phyloP scores from a whole-genome alignment of 2,329 filamentous ascomycete species.

The Cercospora zeae-maydis region DNA sequence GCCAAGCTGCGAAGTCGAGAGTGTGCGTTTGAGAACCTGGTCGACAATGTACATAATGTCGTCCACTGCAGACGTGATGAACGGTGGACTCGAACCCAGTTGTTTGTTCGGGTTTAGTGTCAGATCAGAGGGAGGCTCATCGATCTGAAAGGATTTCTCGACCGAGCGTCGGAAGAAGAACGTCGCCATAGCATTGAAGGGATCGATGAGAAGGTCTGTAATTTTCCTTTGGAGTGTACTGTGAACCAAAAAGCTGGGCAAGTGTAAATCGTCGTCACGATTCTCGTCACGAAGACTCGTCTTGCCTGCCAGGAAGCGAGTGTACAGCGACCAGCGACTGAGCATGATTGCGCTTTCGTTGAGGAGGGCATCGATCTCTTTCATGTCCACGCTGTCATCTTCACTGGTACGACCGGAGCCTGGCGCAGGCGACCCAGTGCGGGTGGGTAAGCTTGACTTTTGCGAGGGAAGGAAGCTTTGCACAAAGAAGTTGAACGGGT shows the following conservation, averaged over 20 bases:
- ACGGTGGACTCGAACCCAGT: slow-evolving; percentile 74
- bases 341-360: slow-evolving; percentile 91
- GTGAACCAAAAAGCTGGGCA: slow-evolving; percentile 71
- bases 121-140: slow-evolving; percentile 78
- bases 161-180: slow-evolving; percentile 97
- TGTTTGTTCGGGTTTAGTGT: slow-evolving; percentile 70
- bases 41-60: slow-evolving; percentile 99
- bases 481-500: slow-evolving; percentile 94
- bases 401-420: slow-evolving; percentile 63
- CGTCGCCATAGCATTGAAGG: slow-evolving; percentile 88
- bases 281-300: slow-evolving; percentile 48
- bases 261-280: slow-evolving; percentile 46
- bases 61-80: slow-evolving; percentile 92
- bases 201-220: slow-evolving; percentile 65
- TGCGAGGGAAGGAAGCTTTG: slow-evolving; percentile 83
- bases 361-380: slow-evolving; percentile 82
- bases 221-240: slow-evolving; percentile 81
- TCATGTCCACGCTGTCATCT: slow-evolving; percentile 94
- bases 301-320: slow-evolving; percentile 81
- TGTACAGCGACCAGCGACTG: slow-evolving; percentile 87
- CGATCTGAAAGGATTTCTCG: slow-evolving; percentile 94
- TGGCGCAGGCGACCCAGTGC: slow-evolving; percentile 71
- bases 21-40: slow-evolving; percentile 78
- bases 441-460: slow-evolving; percentile 55
- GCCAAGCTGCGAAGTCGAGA: slow-evolving; percentile 78